Percentiles rank a stretch among this genome's conserved stretches.
phyloP scores from a whole-genome alignment of 257 asterid species.

The Capsicum pubescens region DNA sequence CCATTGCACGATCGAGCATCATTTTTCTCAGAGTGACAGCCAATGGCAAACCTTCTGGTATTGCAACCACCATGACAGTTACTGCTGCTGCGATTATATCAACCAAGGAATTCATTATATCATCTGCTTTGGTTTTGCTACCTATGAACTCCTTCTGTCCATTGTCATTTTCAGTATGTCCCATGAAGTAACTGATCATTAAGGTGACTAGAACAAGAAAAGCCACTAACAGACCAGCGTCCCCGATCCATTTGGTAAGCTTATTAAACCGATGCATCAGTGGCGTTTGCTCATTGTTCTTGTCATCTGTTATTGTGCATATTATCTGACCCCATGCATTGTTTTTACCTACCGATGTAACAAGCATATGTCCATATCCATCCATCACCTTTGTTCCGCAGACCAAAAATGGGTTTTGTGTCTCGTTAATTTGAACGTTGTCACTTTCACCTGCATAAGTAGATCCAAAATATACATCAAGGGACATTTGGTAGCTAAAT shows the following conservation, averaged over 20 bases:
- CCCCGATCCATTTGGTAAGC: slow-evolving; percentile 28
- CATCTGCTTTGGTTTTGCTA: slow-evolving; percentile 17
- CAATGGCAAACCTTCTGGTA: slow-evolving; percentile 36
- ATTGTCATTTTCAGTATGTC: neutral
- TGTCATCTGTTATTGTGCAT: slow-evolving; percentile 34
- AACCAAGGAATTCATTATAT: slow-evolving; percentile 27
- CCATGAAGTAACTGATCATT: slow-evolving; percentile 33
- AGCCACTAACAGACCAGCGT: slow-evolving; percentile 21
- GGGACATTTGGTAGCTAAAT: too few species aligned
- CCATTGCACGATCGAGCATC: slow-evolving; percentile 30
- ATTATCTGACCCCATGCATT: slow-evolving; percentile 50
- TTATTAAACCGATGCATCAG: slow-evolving; percentile 12
- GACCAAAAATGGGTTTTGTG: slow-evolving; percentile 36
- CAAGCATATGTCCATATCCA: slow-evolving; percentile 41
- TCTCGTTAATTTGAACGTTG: slow-evolving; percentile 29
- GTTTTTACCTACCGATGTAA: slow-evolving; percentile 41
- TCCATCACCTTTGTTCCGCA: slow-evolving; percentile 49
- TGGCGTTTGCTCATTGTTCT: slow-evolving; percentile 29
- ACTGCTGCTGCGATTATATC: slow-evolving; percentile 33
- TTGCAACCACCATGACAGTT: slow-evolving; percentile 33
- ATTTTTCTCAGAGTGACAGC: slow-evolving; percentile 38
- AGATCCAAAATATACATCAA: neutral
- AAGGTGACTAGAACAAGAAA: slow-evolving; percentile 21
- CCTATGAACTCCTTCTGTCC: slow-evolving; percentile 30
- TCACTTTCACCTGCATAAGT: slow-evolving; percentile 39